A percentile compares a stretch with the other conserved stretches of the same genome.
These are phyloP conservation scores for Dimargaris cristalligena DNA, from an alignment of 192 early-diverging fungal species.

Conservation along the genomic window DNA sequence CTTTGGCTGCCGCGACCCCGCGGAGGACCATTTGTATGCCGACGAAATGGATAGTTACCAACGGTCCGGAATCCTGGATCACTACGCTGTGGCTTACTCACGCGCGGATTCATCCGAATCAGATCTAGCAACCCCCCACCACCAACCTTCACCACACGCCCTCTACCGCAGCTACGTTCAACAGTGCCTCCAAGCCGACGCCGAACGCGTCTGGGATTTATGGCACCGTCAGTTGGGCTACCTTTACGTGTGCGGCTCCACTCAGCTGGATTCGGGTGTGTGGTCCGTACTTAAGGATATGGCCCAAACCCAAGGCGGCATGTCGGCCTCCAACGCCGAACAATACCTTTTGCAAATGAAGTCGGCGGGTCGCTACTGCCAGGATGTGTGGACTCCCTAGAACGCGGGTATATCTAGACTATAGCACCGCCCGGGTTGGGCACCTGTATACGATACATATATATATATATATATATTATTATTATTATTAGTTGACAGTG, in stretches of 20 bases:
- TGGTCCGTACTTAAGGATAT: background rate
- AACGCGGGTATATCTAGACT: background rate
- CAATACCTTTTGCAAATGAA: background rate
- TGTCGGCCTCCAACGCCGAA: background rate
- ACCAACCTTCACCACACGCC: background rate
- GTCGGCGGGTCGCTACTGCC: background rate
- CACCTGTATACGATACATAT: background rate
- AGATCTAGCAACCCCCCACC: background rate
- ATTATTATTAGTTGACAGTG: too few species aligned
- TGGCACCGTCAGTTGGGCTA: background rate
- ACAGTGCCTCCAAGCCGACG: background rate
- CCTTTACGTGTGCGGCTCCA: constrained; percentile 9
- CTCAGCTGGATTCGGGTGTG: constrained; percentile 3
- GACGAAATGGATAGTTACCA: constrained; percentile 33
- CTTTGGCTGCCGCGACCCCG: constrained; percentile 62
- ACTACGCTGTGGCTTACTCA: constrained; percentile 13
- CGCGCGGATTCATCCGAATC: background rate
- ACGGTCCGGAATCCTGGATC: constrained; percentile 31
- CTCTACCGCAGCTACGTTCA: constrained; percentile 1
- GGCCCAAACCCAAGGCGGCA: background rate
- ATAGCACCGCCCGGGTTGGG: too few species aligned
- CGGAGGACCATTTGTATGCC: constrained; percentile 53
- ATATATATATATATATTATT: background rate
- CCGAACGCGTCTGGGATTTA: background rate
- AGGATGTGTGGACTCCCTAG: constrained; percentile 6